phyloP scores from a whole-genome alignment of 2,329 filamentous ascomycete genomes.

The Dichotomopilus funicola region DNA sequence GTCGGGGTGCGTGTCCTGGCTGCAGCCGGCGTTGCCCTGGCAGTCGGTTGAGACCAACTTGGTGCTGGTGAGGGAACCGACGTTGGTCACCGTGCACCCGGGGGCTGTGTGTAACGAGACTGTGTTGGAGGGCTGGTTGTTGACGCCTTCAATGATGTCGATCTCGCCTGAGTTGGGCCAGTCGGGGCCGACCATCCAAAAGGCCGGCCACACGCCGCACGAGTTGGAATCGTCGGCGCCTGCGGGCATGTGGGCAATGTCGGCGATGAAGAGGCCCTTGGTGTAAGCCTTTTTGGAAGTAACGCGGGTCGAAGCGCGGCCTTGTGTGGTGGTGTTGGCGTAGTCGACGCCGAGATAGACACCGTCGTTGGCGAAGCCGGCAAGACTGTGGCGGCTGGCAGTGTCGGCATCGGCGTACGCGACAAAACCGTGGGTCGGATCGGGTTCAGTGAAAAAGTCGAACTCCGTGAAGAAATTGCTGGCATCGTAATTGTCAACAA shows the following conservation, averaged over 20 bases:
- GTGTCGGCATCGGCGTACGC: slow-evolving; percentile 55
- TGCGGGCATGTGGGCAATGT: slow-evolving; percentile 70
- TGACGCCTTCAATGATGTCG: slow-evolving; percentile 75
- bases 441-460: slow-evolving; percentile 49
- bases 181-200: slow-evolving; percentile 59
- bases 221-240: slow-evolving; percentile 32
- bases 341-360: slow-evolving; percentile 67
- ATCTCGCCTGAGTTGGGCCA: slow-evolving; percentile 71
- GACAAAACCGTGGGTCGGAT: slow-evolving; percentile 73
- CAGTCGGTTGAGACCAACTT: slow-evolving; percentile 37
- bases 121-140: slow-evolving; percentile 50
- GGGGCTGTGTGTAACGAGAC: slow-evolving; percentile 62
- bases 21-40: slow-evolving; percentile 45
- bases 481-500: slow-evolving; percentile 43
- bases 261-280: slow-evolving; percentile 64
- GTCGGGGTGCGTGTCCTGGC: slow-evolving; percentile 44
- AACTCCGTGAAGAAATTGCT: slow-evolving; percentile 52
- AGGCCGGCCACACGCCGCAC: slow-evolving; percentile 73
- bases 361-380: slow-evolving; percentile 46
- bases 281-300: slow-evolving; percentile 60
- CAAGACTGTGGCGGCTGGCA: slow-evolving; percentile 52
- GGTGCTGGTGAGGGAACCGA: slow-evolving; percentile 40
- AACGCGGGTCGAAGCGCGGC: slow-evolving; percentile 65
- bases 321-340: slow-evolving; percentile 47
- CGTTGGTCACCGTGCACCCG: slow-evolving; percentile 51